phyloP scores from a whole-genome alignment of 2,329 filamentous ascomycete species.

The Botrytis porri region DNA sequence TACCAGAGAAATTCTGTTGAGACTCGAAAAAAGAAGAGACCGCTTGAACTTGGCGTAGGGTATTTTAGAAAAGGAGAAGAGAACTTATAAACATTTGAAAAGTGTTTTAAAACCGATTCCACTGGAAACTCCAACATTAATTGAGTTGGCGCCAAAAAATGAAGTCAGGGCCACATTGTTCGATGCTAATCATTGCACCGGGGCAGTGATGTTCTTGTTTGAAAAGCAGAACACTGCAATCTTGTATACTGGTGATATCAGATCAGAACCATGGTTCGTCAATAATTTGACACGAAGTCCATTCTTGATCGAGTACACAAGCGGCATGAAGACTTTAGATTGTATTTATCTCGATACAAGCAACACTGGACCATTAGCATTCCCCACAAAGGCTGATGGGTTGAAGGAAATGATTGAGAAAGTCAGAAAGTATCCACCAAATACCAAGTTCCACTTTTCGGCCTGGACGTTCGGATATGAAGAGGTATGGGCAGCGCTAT shows the following conservation, averaged over 20 bases:
- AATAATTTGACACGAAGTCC: conserved; percentile 70
- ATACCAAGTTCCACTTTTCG: conserved; percentile 80
- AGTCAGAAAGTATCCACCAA: conserved; percentile 62
- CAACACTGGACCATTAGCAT: conserved; percentile 50
- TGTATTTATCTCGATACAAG: conserved; percentile 90
- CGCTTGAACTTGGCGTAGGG: conserved; percentile 78
- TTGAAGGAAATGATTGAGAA: conserved; percentile 70
- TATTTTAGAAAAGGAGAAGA: conserved; percentile 69
- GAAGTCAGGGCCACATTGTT: conserved; percentile 79
- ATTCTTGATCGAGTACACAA: conserved; percentile 68
- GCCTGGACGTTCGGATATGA: conserved; percentile 95
- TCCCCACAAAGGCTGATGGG: conserved; percentile 69
- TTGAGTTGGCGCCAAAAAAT: conserved; percentile 69
- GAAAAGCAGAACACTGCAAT: conserved; percentile 70
- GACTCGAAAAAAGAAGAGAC: conserved; percentile 74
- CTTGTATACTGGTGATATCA: conserved; percentile 85
- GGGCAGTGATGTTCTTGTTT: conserved; percentile 89
- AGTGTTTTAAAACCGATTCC: conserved; percentile 78
- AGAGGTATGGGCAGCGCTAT: conserved; percentile 82
- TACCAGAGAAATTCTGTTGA: conserved; percentile 75
- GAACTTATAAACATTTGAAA: conserved; percentile 73
- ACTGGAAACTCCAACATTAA: conserved; percentile 70
- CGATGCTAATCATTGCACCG: conserved; percentile 88
- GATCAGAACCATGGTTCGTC: conserved; percentile 85
- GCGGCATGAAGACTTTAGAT: conserved; percentile 65